Conservation (phyloP, 176 grass and related monocot species). For the Saccharum officinarum region DNA sequence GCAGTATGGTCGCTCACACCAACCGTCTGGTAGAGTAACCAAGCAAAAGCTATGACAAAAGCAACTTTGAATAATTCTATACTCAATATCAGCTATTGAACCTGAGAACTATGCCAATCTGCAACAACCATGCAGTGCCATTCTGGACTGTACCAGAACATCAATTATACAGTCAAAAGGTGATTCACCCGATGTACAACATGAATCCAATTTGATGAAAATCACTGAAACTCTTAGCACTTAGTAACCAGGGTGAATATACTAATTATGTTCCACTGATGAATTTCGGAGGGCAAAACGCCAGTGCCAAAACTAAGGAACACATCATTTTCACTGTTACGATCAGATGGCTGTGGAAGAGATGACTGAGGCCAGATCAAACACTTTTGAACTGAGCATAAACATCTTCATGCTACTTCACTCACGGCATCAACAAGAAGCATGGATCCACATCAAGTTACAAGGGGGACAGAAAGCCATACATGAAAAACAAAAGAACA, state of each 20-base stretch:
- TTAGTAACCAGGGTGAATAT: not conserved
- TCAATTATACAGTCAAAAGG: not conserved
- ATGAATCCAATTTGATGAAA: not conserved
- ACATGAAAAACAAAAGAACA: conserved; percentile 63
- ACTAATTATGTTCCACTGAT: not conserved
- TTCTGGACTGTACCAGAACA: not conserved
- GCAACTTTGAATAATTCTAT: not conserved
- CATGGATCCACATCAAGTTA: conserved; percentile 52
- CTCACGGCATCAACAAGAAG: conserved; percentile 47
- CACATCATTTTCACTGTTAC: conserved; percentile 4
- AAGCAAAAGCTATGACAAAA: not conserved
- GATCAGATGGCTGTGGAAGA: not conserved
- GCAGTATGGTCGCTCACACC: not conserved
- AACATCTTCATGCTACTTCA: conserved; percentile 35
- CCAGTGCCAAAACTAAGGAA: not conserved
- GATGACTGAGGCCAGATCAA: conserved; percentile 27
- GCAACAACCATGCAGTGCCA: not conserved
- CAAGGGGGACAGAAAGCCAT: conserved; percentile 31
- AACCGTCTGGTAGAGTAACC: not conserved
- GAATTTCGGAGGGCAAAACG: not conserved
- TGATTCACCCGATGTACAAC: not conserved
- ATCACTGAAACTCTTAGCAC: not conserved
- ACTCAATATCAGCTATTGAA: not conserved
- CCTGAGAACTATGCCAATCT: not conserved
- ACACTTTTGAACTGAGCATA: conserved; percentile 33